Evolutionary conservation across 768 basidiomycete genomes (phyloP).

Genomic region (Mycena polygramma): DNA sequence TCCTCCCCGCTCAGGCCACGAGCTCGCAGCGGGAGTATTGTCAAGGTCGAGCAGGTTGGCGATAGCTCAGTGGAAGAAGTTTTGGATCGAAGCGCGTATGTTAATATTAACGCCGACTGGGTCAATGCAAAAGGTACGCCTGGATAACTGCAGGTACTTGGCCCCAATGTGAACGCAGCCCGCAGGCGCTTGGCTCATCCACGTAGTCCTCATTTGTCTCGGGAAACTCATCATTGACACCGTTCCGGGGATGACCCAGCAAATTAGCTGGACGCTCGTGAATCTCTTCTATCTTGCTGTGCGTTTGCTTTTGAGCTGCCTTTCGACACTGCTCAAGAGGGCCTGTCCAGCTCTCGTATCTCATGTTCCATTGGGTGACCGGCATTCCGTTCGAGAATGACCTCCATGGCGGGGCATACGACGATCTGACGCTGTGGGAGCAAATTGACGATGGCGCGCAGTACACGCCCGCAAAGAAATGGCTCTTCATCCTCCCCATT

Average conservation of each 20-base stretch:
- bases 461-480: conserved; percentile 83
- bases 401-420: conserved; percentile 92
- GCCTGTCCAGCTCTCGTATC: conserved; percentile 82
- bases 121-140: conserved; percentile 89
- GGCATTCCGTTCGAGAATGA: conserved; percentile 95
- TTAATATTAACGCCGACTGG: conserved; percentile 92
- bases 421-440: conserved; percentile 98
- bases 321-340: not conserved
- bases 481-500: conserved; percentile 63
- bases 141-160: conserved; percentile 15
- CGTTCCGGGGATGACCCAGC: conserved; percentile 93
- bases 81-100: conserved; percentile 84
- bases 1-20: conserved; percentile 37
- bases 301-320: conserved; percentile 17
- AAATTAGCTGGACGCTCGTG: conserved; percentile 95
- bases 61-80: conserved; percentile 79
- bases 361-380: conserved; percentile 99
- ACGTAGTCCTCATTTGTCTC: conserved; percentile 89
- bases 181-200: conserved; percentile 97
- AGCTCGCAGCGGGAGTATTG: conserved; percentile 74
- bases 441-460: conserved; percentile 99
- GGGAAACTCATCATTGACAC: conserved; percentile 96
- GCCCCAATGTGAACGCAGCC: conserved; percentile 4
- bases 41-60: conserved; percentile 89
- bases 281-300: conserved; percentile 93